A percentile compares a stretch with the other conserved stretches of the same genome.
phyloP scores from a whole-genome alignment of 129 eudicot species.

The Flaveria robusta region DNA sequence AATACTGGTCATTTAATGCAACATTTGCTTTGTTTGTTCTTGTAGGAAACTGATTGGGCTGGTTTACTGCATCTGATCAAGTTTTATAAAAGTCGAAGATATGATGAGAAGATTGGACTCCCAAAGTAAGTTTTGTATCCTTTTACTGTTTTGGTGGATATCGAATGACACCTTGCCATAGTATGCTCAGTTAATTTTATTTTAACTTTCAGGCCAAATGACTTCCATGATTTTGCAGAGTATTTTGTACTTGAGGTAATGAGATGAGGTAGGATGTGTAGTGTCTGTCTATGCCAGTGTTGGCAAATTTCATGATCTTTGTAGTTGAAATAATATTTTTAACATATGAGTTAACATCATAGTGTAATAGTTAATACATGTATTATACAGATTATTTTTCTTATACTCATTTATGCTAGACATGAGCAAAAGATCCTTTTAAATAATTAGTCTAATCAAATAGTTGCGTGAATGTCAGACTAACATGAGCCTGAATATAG shows the following conservation, averaged over 20 bases:
- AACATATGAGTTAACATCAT: not conserved
- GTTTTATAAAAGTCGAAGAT: slow-evolving; percentile 82
- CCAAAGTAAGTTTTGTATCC: slow-evolving; percentile 63
- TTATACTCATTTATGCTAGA: not conserved
- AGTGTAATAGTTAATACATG: not conserved
- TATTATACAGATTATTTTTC: not conserved
- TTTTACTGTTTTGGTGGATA: slow-evolving; percentile 9
- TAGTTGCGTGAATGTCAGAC: not conserved
- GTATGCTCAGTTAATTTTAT: slow-evolving; percentile 23
- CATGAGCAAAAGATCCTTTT: not conserved
- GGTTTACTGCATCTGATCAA: slow-evolving; percentile 77
- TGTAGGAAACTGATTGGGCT: slow-evolving; percentile 91
- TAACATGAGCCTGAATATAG: not conserved
- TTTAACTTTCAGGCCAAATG: slow-evolving; percentile 79
- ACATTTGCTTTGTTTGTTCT: slow-evolving; percentile 11
- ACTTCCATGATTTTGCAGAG: slow-evolving; percentile 86
- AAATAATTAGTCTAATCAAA: not conserved
- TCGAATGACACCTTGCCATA: not conserved
- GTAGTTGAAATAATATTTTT: not conserved
- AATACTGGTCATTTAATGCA: not conserved
- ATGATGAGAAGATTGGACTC: slow-evolving; percentile 76
- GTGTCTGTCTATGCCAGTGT: slow-evolving; percentile 27
- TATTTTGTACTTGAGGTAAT: slow-evolving; percentile 99
- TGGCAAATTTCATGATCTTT: not conserved
- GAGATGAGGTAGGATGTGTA: slow-evolving; percentile 78